phyloP scores from a whole-genome alignment of 176 grass and related monocot species.

The Avena eriantha region DNA sequence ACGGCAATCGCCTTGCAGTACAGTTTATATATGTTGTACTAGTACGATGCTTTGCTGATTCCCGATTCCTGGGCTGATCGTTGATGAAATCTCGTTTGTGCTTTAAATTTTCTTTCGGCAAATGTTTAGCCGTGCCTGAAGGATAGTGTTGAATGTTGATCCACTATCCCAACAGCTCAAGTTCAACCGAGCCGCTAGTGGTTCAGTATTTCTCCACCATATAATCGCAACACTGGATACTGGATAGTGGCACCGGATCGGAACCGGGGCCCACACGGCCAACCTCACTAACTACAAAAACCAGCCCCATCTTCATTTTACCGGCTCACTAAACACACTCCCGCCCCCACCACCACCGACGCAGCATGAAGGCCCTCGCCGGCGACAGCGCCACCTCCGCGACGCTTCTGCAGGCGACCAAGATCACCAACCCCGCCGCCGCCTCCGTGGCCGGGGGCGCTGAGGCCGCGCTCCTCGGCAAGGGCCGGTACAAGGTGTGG shows the following conservation, averaged over 20 bases:
- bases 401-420: conserved; percentile 30
- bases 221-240: background rate
- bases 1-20: background rate
- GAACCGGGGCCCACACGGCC: conserved; percentile 40
- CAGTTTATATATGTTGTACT: background rate
- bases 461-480: conserved; percentile 48
- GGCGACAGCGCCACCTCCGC: conserved; percentile 22
- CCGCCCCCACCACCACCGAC: conserved; percentile 18
- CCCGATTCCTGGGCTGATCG: background rate
- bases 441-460: background rate
- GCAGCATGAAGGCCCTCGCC: conserved; percentile 56
- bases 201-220: conserved; percentile 18
- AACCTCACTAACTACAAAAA: conserved; percentile 56
- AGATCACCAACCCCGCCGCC: conserved; percentile 39
- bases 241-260: background rate
- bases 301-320: conserved; percentile 16
- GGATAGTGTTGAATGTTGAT: background rate
- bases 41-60: background rate
- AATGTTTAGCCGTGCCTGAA: no score
- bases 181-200: background rate
- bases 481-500: conserved; percentile 90
- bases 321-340: background rate
- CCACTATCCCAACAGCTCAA: background rate
- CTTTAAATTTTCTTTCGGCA: no score
- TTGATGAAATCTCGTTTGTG: background rate